Evolutionary conservation across 2,329 filamentous ascomycete genomes (phyloP).

Genomic region (Nannizziopsis barbatae): DNA sequence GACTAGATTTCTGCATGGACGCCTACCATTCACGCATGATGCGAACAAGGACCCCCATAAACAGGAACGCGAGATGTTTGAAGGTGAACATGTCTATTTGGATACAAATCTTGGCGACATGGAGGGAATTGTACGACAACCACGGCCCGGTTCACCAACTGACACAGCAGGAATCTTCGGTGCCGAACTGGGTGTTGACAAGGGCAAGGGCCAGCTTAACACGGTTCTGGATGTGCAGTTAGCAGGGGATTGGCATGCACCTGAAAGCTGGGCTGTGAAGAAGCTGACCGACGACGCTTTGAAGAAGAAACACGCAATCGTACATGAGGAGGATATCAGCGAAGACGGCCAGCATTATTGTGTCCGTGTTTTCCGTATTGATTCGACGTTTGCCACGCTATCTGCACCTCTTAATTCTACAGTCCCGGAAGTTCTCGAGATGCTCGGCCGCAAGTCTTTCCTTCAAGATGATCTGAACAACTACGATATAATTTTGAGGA

Average conservation of each 20-base stretch:
- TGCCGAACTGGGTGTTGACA: conserved; percentile 15
- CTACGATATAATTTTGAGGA: conserved; percentile 90
- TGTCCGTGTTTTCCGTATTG: conserved; percentile 86
- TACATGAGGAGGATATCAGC: conserved; percentile 61
- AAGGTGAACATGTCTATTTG: conserved; percentile 58
- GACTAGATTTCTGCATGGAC: conserved; percentile 25
- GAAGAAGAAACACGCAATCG: conserved; percentile 34
- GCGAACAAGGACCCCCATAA: conserved; percentile 15
- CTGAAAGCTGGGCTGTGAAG: conserved; percentile 92
- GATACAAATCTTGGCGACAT: conserved; percentile 85
- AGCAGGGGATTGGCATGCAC: conserved; percentile 70
- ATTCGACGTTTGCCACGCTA: conserved; percentile 88
- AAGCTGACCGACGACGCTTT: conserved; percentile 39
- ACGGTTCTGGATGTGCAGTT: conserved; percentile 20
- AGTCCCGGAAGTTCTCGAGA: conserved; percentile 75
- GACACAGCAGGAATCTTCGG: conserved; percentile 36
- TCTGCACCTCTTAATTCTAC: conserved; percentile 74
- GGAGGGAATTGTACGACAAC: conserved; percentile 74
- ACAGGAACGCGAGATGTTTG: conserved; percentile 36
- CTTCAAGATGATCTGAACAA: conserved; percentile 82
- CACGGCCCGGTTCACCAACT: conserved; percentile 58
- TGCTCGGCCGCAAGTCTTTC: conserved; percentile 88
- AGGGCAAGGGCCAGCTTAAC: conserved; percentile 20
- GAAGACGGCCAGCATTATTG: conserved; percentile 71
- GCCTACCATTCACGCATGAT: conserved; percentile 25